These are phyloP conservation scores for Tarenaya hassleriana DNA, from an alignment of 345 rosid genomes.

Conservation along the genomic window DNA sequence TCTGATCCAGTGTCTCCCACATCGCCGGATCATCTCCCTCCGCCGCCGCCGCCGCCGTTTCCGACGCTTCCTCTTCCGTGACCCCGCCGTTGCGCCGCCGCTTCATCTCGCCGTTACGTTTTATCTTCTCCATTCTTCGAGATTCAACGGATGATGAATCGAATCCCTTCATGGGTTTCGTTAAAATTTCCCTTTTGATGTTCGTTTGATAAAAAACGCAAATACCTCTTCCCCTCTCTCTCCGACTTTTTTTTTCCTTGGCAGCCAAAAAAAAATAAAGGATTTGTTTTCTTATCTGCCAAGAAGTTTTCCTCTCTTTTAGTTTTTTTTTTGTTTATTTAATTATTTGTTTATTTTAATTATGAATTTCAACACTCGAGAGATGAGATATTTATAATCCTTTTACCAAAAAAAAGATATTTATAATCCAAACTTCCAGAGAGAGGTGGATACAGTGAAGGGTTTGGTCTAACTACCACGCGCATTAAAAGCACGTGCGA, in stretches of 20 bases:
- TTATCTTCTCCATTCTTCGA: conserved; percentile 7
- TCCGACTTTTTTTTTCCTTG: too few species aligned
- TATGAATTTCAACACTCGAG: conserved; percentile 16
- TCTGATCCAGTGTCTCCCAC: conserved; percentile 51
- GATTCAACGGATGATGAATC: too few species aligned
- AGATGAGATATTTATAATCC: conserved; percentile 30
- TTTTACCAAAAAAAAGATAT: too few species aligned
- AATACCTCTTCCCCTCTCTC: too few species aligned
- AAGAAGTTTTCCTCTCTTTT: not conserved
- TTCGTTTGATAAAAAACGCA: too few species aligned
- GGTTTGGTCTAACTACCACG: not conserved
- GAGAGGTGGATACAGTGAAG: conserved; percentile 19
- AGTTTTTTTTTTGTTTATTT: not conserved
- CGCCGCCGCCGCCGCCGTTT: conserved; percentile 16
- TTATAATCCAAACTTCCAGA: not conserved
- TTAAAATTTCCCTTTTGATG: too few species aligned
- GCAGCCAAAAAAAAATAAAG: not conserved
- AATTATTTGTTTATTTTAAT: not conserved
- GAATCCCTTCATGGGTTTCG: too few species aligned
- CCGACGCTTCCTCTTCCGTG: too few species aligned
- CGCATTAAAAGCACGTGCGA: too few species aligned
- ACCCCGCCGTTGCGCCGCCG: conserved; percentile 17
- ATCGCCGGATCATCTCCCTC: conserved; percentile 44
- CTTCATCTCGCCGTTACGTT: conserved; percentile 28
- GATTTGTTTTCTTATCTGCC: not conserved